Conservation (phyloP, 164 flowering plant genomes). For the Vitis rotundifolia region DNA sequence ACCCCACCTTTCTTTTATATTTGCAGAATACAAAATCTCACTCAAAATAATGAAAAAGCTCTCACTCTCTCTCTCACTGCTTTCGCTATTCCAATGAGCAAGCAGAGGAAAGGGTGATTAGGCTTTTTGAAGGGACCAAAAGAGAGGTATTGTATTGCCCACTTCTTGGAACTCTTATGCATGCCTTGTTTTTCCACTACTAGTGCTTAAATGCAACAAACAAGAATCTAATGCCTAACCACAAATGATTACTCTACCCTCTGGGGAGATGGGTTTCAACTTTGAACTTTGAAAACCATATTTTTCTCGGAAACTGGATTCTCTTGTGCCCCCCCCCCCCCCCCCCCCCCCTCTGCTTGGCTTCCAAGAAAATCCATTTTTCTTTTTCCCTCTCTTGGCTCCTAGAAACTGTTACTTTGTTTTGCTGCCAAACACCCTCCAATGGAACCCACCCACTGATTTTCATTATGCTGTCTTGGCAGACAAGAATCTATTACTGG, state of each 20-base stretch:
- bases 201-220: slow-evolving; percentile 8
- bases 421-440: too few relatives aligned
- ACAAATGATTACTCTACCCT: slow-evolving; percentile 12
- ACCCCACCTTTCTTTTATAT: background rate
- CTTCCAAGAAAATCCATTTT: background rate
- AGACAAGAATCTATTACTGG: slow-evolving; percentile 18
- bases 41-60: slow-evolving; percentile 11
- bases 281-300: too few relatives aligned
- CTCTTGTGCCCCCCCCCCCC: too few relatives aligned
- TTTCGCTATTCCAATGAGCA: slow-evolving; percentile 15
- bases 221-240: slow-evolving; percentile 16
- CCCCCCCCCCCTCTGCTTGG: background rate
- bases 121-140: slow-evolving; percentile 15
- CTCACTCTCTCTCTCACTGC: background rate
- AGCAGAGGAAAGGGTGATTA: slow-evolving; percentile 13
- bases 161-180: slow-evolving; percentile 38
- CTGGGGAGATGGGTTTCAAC: too few relatives aligned
- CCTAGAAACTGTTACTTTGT: background rate
- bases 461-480: slow-evolving; percentile 9
- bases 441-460: slow-evolving; percentile 11
- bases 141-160: slow-evolving; percentile 12
- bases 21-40: slow-evolving; percentile 2
- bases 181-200: slow-evolving; percentile 3
- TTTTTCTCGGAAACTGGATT: too few relatives aligned
- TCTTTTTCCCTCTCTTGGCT: background rate